phyloP scores from a whole-genome alignment of 192 early-diverging fungal genomes.

The Backusella circina region DNA sequence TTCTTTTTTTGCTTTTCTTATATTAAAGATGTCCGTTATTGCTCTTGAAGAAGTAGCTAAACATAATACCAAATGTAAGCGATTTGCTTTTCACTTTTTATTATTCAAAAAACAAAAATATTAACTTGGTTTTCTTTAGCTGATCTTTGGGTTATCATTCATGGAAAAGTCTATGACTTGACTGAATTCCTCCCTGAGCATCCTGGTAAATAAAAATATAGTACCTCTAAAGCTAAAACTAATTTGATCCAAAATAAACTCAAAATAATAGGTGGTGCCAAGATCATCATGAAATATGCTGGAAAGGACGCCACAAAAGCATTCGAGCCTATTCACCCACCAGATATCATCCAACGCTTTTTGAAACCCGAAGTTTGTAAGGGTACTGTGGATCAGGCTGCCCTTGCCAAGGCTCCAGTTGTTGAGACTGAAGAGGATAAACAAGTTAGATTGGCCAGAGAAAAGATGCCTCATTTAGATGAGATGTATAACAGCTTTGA shows the following conservation, averaged over 20 bases:
- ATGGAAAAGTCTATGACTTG: slow-evolving; percentile 62
- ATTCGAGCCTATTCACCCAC: slow-evolving; percentile 64
- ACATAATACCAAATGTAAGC: slow-evolving; percentile 33
- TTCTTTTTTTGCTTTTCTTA: background rate
- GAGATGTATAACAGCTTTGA: slow-evolving; percentile 69
- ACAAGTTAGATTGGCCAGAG: slow-evolving; percentile 16
- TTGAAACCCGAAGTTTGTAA: slow-evolving; percentile 48
- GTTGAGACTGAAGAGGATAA: slow-evolving; percentile 40
- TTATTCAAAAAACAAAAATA: background rate
- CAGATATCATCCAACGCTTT: slow-evolving; percentile 55
- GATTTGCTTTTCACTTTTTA: background rate
- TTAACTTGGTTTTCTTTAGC: slow-evolving; percentile 1
- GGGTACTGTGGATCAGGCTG: slow-evolving; percentile 49
- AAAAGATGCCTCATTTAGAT: slow-evolving; percentile 47
- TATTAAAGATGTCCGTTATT: background rate
- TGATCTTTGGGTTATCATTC: slow-evolving; percentile 60
- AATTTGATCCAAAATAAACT: background rate
- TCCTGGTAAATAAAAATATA: slow-evolving; percentile 34
- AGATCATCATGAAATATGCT: slow-evolving; percentile 60
- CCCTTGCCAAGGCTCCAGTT: slow-evolving; percentile 13
- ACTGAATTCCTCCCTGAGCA: slow-evolving; percentile 58
- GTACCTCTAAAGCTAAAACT: background rate
- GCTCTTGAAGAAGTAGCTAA: slow-evolving; percentile 28
- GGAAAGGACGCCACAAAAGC: slow-evolving; percentile 66
- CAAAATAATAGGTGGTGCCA: slow-evolving; percentile 30